Conservation (phyloP, 2,329 filamentous ascomycete species). For the Botryotinia globosa region DNA sequence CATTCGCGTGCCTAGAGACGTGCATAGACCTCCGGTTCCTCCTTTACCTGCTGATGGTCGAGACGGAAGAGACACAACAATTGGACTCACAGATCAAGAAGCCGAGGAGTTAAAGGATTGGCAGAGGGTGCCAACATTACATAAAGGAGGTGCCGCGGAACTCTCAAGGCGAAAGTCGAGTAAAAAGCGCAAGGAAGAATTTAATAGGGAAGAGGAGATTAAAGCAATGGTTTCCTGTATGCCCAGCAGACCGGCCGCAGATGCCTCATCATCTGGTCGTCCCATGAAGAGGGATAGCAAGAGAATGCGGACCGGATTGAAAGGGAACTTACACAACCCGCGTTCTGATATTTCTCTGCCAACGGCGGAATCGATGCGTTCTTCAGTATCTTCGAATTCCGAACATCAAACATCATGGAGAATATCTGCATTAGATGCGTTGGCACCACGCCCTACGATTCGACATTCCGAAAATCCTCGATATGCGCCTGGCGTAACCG, state of each 20-base stretch:
- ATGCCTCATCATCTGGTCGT: conserved; percentile 58
- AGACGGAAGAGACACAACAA: conserved; percentile 28
- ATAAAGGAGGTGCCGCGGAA: conserved; percentile 60
- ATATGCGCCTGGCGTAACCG: conserved; percentile 46
- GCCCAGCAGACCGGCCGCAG: conserved; percentile 60
- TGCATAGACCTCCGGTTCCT: conserved; percentile 35
- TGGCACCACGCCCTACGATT: conserved; percentile 81
- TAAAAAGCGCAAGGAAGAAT: conserved; percentile 73
- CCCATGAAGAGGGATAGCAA: conserved; percentile 62
- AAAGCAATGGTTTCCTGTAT: conserved; percentile 74
- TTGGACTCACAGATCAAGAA: conserved; percentile 32
- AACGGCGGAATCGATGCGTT: conserved; percentile 69
- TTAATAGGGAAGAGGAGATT: conserved; percentile 81
- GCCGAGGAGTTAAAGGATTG: conserved; percentile 37
- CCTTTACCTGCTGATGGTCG: conserved; percentile 30
- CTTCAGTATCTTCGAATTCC: conserved; percentile 70
- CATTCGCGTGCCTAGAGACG: conserved; percentile 43
- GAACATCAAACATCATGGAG: conserved; percentile 72
- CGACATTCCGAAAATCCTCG: conserved; percentile 67
- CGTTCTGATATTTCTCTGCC: conserved; percentile 67
- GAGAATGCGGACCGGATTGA: conserved; percentile 56
- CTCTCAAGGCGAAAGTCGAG: conserved; percentile 68
- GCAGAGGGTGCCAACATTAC: conserved; percentile 52
- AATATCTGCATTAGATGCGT: conserved; percentile 74
- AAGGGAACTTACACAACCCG: conserved; percentile 57